Base-by-base conservation (phyloP, 2,329 filamentous ascomycete species). In the Drechslerella dactyloides region DNA sequence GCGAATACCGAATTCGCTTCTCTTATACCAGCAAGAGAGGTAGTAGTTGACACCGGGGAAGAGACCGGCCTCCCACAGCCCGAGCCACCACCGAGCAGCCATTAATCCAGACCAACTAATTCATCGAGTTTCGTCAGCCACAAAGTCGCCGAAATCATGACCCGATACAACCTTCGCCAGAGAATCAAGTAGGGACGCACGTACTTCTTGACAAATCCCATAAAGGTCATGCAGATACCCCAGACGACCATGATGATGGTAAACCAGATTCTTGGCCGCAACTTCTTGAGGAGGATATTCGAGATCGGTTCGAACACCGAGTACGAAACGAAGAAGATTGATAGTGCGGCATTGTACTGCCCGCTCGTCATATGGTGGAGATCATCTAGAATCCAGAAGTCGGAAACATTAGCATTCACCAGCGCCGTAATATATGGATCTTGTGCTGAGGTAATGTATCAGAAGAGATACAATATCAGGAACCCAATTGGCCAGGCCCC, bases 301-400 rank as follows among this genome's bases (percentile, higher is more conserved):
- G 90, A 91, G 48, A 92, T 76, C 0, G 87, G 86, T 78, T 94
- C 91, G 74, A 91, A 92, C 35, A 92, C 80, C 1, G 90, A 84
- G 78, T 96, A 96, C 0, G 89, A 91, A 55, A 96, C 83, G 81
- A 96, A 96, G 81, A 96, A 96, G 75, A 96, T 89, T 35, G 89
- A 90, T 6, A 96, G 82, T 0, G 87, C 85, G 21, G 85, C 83
- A 78, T 93, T 93, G 81, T 92, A 96, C 77, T 89, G 82, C 4
- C 82, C 80, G 1, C 84, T 83, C 0, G 83, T 83, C 82, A 93
- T 85, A 33, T 84, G 74, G 55, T 64, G 46, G 4, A 70, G 52
- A 21, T 70, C 66, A 13, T 15, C 66, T 70, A 59, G 11, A 55
- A 7, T n/a, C n/a, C 11, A 42, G 27, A 2, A 27, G 15, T 17